These are phyloP conservation scores for Calocera viscosa DNA, from an alignment of 768 basidiomycete genomes.

Conservation along the genomic window DNA sequence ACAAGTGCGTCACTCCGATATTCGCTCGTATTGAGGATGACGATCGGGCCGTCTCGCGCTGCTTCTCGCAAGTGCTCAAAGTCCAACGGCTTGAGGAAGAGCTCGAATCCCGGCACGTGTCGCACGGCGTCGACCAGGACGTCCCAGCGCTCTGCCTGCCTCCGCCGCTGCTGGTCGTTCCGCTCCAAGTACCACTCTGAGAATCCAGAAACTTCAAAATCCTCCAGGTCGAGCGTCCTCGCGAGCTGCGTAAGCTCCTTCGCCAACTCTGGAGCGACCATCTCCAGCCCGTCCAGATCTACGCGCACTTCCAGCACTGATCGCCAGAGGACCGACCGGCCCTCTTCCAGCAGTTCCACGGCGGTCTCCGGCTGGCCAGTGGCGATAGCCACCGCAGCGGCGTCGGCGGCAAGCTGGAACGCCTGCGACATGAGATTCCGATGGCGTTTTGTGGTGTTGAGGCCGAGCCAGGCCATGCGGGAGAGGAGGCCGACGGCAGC, in stretches of 20 bases:
- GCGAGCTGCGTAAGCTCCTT: slow-evolving; percentile 2
- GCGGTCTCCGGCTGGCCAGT: slow-evolving; percentile 21
- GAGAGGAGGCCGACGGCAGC: slow-evolving; percentile 22
- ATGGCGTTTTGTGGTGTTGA: slow-evolving; percentile 18
- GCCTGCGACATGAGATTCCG: slow-evolving; percentile 16
- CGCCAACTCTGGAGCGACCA: slow-evolving; percentile 19
- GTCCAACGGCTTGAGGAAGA: slow-evolving; percentile 17
- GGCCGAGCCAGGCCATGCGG: slow-evolving; percentile 16
- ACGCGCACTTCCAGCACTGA: slow-evolving; percentile 21
- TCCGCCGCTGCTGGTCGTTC: slow-evolving; percentile 17
- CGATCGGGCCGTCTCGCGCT: slow-evolving; percentile 18
- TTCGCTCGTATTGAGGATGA: slow-evolving; percentile 17
- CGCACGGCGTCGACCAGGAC: slow-evolving; percentile 14
- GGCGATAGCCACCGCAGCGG: slow-evolving; percentile 23
- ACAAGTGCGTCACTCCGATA: slow-evolving; percentile 17
- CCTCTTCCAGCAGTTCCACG: slow-evolving; percentile 26
- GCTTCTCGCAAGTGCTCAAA: slow-evolving; percentile 15
- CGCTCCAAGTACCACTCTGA: slow-evolving; percentile 14
- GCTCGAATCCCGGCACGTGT: slow-evolving; percentile 15
- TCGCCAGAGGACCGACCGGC: slow-evolving; percentile 28
- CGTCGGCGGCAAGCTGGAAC: slow-evolving; percentile 22
- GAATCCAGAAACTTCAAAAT: background rate
- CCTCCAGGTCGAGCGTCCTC: slow-evolving; percentile 14
- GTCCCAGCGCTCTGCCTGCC: slow-evolving; percentile 21
- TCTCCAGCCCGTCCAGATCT: slow-evolving; percentile 16